Evolutionary conservation across 2,329 filamentous ascomycete genomes (phyloP), one percentile per base, ranked within the genome.

Genomic region (Penicillium crustosum): DNA sequence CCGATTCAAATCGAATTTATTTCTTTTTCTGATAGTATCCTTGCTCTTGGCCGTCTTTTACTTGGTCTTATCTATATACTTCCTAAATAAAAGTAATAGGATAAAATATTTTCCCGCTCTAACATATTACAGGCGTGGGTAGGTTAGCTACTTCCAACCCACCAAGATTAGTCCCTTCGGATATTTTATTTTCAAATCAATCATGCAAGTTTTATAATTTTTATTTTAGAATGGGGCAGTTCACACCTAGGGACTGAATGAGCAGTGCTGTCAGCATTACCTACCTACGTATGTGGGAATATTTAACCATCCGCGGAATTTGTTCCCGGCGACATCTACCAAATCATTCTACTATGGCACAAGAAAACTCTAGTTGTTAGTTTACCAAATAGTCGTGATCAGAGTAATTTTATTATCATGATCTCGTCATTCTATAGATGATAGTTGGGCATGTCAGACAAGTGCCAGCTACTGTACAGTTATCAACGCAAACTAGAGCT

Each of bases 361-460:
- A 9, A 38, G 4, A 31, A 25, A 47, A 29, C 31, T 35, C 21
- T 15, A 47, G 13, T 47, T 7, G 1, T 29, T 8, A 21, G 49
- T 51, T 19, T 51, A 21, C n/a, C n/a, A 21, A 21, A 39, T 2
- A 21, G 4, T 7, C 3, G 2, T 6, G 13, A 48, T 0, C 1
- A 23, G 15, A 31, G 39, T 54, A 54, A 41, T 33, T 29, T 39
- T 45, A 17, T 15, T 49, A 49, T 54, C 51, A 54, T 54, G 9
- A 3, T 49, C 33, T 54, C 51, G 42, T 54, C 51, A 54, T 49
- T 21, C 13, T 13, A 5, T 7, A 47, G 7, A 21, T 6, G 12
- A 2, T 13, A 15, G 7, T 10, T 15, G 2, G 15, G 8, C 2
- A 15, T 47, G 1, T 38, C 4, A 41, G 13, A 39, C 25, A 39